Evolutionary conservation across 305 asterid genomes (phyloP).

Genomic region (Fraxinus baroniana): DNA sequence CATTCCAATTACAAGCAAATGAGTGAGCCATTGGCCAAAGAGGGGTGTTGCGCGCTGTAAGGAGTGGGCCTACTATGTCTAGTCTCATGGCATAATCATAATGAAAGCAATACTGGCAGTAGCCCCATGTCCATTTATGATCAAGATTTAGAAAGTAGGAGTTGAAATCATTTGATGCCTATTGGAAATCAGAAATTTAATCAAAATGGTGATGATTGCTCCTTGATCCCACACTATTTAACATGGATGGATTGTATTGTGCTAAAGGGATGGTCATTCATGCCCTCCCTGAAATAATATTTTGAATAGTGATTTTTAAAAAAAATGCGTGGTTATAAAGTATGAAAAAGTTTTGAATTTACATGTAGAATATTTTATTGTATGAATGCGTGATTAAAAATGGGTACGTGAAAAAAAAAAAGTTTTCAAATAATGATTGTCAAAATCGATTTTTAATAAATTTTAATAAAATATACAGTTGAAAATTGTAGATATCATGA

Average conservation of each 20-base stretch:
- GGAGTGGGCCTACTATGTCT: not conserved
- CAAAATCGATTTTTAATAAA: not conserved
- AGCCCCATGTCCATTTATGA: conserved; percentile 12
- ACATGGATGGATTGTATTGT: not conserved
- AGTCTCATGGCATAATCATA: conserved; percentile 1
- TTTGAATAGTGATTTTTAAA: too few species aligned
- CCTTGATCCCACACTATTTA: not conserved
- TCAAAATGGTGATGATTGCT: conserved; percentile 31
- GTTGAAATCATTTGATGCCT: conserved; percentile 2
- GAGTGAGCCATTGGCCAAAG: not conserved
- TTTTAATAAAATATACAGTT: too few species aligned
- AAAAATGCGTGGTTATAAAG: too few species aligned
- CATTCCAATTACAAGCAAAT: not conserved
- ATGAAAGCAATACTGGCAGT: not conserved
- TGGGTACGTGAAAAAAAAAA: too few species aligned
- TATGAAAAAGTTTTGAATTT: too few species aligned
- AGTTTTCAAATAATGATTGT: too few species aligned
- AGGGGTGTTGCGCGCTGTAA: not conserved
- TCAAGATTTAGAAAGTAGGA: conserved; percentile 19
- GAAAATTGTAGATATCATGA: not conserved
- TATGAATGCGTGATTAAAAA: too few species aligned
- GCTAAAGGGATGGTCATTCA: too few species aligned
- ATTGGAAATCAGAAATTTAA: conserved; percentile 5
- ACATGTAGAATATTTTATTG: too few species aligned
- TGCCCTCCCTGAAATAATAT: too few species aligned